These are phyloP conservation scores for Melanopsichium pennsylvanicum DNA, from an alignment of 1,284 basidiomycete genomes.

Conservation along the genomic window DNA sequence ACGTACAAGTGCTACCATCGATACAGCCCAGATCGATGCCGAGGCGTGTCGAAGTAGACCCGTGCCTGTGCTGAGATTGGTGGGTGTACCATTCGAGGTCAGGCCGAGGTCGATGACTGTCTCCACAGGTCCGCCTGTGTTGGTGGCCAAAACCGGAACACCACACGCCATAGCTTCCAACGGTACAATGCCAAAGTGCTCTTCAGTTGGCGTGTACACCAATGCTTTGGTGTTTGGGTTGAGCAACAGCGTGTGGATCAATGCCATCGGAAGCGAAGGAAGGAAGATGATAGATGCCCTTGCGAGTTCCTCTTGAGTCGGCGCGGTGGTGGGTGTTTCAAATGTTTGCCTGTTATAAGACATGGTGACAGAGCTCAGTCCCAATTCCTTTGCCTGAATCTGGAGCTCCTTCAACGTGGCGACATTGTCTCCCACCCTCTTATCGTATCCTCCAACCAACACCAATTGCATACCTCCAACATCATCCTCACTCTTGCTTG, in stretches of 20 bases:
- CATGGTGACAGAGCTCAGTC: conserved; percentile 68
- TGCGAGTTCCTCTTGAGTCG: conserved; percentile 14
- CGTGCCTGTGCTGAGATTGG: conserved; percentile 33
- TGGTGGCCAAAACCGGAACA: conserved; percentile 85
- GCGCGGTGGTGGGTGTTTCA: conserved; percentile 61
- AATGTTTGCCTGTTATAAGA: conserved; percentile 48
- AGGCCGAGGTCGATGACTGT: conserved; percentile 74
- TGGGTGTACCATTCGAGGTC: conserved; percentile 31
- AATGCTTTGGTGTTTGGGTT: conserved; percentile 67
- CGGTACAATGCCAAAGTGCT: conserved; percentile 97
- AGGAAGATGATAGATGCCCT: conserved; percentile 50
- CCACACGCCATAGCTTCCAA: conserved; percentile 94
- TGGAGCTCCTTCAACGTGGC: conserved; percentile 68
- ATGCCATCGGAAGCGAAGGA: conserved; percentile 54
- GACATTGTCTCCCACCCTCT: conserved; percentile 76
- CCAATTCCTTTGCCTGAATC: conserved; percentile 41
- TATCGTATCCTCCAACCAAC: conserved; percentile 77
- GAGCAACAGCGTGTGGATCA: conserved; percentile 55
- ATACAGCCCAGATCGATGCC: conserved; percentile 40
- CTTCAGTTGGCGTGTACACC: conserved; percentile 91
- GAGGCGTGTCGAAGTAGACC: conserved; percentile 48
- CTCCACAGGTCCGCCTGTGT: conserved; percentile 91
- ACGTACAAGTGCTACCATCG: conserved; percentile 32
- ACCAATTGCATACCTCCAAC: conserved; percentile 40
- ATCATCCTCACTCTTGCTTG: conserved; percentile 1